phyloP scores from a whole-genome alignment of 352 stramenopile species.

The Globisporangium cederbergense region DNA sequence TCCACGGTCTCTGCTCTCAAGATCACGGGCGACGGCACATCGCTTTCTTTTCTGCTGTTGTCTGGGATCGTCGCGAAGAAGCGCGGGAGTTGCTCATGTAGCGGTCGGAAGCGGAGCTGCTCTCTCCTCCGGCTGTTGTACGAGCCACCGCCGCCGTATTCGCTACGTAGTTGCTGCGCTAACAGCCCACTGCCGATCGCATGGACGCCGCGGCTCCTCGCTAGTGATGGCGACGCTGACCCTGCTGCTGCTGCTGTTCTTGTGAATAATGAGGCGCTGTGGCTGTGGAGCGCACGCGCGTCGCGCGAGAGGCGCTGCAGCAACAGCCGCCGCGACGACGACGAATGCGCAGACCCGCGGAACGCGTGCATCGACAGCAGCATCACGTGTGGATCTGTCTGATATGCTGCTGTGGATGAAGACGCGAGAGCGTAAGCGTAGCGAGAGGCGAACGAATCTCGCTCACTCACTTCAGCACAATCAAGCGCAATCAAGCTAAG shows the following conservation, averaged over 20 bases:
- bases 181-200: conserved; percentile 10
- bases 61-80: conserved; percentile 9
- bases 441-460: too few relatives aligned
- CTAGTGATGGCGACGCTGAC: neutral
- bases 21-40: neutral
- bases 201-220: conserved; percentile 1
- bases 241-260: neutral
- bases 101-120: neutral
- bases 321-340: conserved; percentile 13
- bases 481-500: neutral
- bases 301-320: conserved; percentile 10
- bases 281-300: neutral
- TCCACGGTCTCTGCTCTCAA: conserved; percentile 22
- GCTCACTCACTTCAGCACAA: neutral
- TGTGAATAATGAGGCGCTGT: neutral
- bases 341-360: conserved; percentile 8
- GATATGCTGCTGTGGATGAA: neutral
- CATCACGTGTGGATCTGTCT: conserved; percentile 12
- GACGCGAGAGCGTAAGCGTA: neutral
- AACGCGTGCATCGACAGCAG: conserved; percentile 24
- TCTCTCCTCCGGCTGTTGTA: conserved; percentile 9
- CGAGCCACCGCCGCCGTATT: neutral
- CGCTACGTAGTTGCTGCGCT: conserved; percentile 5
- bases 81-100: neutral
- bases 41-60: neutral